phyloP scores from a whole-genome alignment of 78 protist genomes.

The Dictyostelium purpureum region DNA sequence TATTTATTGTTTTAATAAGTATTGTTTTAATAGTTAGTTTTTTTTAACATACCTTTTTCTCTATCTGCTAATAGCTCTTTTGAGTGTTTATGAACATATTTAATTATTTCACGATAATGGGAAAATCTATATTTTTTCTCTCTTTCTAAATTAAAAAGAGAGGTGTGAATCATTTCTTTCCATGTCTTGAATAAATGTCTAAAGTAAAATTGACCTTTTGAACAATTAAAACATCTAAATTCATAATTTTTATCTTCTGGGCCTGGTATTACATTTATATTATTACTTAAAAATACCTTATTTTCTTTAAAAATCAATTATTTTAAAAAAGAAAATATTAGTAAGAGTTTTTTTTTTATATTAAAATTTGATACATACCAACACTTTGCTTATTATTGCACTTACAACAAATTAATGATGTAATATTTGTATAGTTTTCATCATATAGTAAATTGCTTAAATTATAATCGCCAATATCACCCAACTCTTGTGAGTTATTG shows the following conservation, averaged over 20 bases:
- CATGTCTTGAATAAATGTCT: constrained; percentile 66
- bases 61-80: constrained; percentile 43
- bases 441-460: constrained; percentile 12
- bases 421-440: neutral
- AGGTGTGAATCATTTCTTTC: constrained; percentile 75
- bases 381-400: constrained; percentile 15
- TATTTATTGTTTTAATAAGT: too few relatives aligned
- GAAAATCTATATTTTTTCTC: constrained; percentile 69
- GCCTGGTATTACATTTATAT: constrained; percentile 49
- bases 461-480: neutral
- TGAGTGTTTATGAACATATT: constrained; percentile 40
- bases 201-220: constrained; percentile 13
- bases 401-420: constrained; percentile 32
- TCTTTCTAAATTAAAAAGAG: constrained; percentile 54
- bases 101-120: constrained; percentile 61
- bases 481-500: too few relatives aligned
- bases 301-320: neutral
- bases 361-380: constrained; percentile 8
- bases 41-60: constrained; percentile 39
- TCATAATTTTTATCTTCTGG: constrained; percentile 78
- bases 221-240: constrained; percentile 31
- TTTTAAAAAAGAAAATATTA: neutral
- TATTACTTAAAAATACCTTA: neutral
- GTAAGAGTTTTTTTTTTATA: neutral
- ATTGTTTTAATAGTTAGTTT: too few relatives aligned